These are phyloP conservation scores for Leccinum variicolor DNA, from an alignment of 768 basidiomycete genomes.

Conservation along the genomic window DNA sequence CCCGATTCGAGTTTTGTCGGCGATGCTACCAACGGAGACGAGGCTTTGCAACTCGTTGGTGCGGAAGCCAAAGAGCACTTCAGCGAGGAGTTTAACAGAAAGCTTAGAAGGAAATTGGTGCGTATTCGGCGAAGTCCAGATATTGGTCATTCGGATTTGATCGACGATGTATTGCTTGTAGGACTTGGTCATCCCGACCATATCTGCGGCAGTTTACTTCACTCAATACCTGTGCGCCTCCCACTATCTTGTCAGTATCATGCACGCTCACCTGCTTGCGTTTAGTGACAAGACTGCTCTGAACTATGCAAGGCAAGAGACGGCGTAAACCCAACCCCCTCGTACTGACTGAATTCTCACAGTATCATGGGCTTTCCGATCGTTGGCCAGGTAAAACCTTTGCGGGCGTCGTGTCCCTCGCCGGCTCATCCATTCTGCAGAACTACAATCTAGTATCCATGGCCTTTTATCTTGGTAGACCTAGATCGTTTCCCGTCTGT, in stretches of 20 bases:
- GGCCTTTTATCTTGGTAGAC: constrained; percentile 59
- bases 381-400: constrained; percentile 45
- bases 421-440: constrained; percentile 28
- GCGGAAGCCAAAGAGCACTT: constrained; percentile 47
- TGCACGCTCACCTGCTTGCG: constrained; percentile 1
- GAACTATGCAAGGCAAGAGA: constrained; percentile 60
- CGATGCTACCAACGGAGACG: constrained; percentile 48
- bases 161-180: constrained; percentile 12
- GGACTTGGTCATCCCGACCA: constrained; percentile 52
- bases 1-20: constrained; percentile 24
- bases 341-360: constrained; percentile 6
- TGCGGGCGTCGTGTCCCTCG: background rate
- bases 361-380: constrained; percentile 70
- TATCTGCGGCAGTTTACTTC: constrained; percentile 66
- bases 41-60: constrained; percentile 60
- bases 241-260: background rate
- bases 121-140: constrained; percentile 6
- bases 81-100: constrained; percentile 58
- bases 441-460: constrained; percentile 62
- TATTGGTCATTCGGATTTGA: background rate
- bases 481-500: background rate
- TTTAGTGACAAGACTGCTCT: constrained; percentile 64
- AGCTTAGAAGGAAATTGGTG: constrained; percentile 58
- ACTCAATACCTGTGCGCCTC: constrained; percentile 56
- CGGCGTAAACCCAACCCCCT: no score